phyloP scores from a whole-genome alignment of 2,329 filamentous ascomycete species.

The Colletotrichum musae region DNA sequence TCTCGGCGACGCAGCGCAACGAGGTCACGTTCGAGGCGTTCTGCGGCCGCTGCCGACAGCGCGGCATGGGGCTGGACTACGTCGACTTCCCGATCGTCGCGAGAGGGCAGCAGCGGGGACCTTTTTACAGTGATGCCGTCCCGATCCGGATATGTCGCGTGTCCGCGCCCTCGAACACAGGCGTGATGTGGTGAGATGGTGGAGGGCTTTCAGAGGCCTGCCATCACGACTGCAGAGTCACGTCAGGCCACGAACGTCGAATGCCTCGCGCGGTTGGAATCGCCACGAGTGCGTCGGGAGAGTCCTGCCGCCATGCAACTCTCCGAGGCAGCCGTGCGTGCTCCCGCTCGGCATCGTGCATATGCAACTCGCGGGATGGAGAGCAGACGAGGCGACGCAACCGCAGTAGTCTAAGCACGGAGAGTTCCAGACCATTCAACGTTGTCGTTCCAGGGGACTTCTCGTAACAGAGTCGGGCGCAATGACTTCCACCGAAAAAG shows the following conservation, averaged over 20 bases:
- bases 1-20: constrained; percentile 81
- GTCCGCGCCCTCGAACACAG: constrained; percentile 27
- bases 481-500: background rate
- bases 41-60: constrained; percentile 68
- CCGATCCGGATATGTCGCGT: constrained; percentile 69
- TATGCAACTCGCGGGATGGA: constrained; percentile 14
- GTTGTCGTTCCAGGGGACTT: background rate
- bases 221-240: background rate
- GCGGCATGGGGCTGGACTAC: constrained; percentile 58
- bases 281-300: background rate
- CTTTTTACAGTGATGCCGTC: constrained; percentile 74
- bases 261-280: background rate
- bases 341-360: background rate
- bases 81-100: constrained; percentile 58
- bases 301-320: background rate
- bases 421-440: background rate
- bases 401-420: background rate
- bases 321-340: background rate
- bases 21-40: constrained; percentile 77
- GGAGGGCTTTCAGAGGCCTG: background rate
- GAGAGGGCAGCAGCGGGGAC: constrained; percentile 66
- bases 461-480: too few species aligned
- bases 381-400: constrained; percentile 3
- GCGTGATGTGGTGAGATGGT: constrained; percentile 25
- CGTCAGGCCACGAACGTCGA: background rate